Percentiles rank a stretch among this genome's conserved stretches.
These are phyloP conservation scores for Lachancea quebecensis DNA, from an alignment of 805 yeast species.

Conservation along the genomic window DNA sequence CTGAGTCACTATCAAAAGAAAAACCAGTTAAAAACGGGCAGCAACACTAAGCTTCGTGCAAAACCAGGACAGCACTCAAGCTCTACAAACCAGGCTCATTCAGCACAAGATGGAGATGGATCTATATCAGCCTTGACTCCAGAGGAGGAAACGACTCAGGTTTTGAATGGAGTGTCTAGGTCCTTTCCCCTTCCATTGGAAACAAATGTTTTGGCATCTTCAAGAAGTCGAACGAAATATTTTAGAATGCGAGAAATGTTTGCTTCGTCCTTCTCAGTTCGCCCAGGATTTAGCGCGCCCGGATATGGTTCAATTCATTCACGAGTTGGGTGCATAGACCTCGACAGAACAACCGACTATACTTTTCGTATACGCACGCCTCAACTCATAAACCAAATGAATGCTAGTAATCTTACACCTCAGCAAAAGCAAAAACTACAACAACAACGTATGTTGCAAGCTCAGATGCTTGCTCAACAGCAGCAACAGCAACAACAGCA, in stretches of 20 bases:
- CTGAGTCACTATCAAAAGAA: slow-evolving; percentile 85
- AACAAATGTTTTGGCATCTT: slow-evolving; percentile 61
- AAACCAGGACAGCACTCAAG: slow-evolving; percentile 44
- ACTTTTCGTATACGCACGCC: slow-evolving; percentile 46
- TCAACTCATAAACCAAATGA: slow-evolving; percentile 30
- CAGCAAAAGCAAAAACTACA: slow-evolving; percentile 23
- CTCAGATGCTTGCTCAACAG: slow-evolving; percentile 26
- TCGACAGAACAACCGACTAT: slow-evolving; percentile 65
- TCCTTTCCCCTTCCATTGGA: slow-evolving; percentile 82
- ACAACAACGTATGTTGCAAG: slow-evolving; percentile 25
- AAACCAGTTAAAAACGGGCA: slow-evolving; percentile 84
- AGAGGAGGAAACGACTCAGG: slow-evolving; percentile 89
- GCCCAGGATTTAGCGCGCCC: slow-evolving; percentile 43
- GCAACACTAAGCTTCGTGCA: slow-evolving; percentile 72
- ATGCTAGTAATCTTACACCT: slow-evolving; percentile 16
- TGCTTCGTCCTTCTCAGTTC: slow-evolving; percentile 55
- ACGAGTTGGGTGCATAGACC: slow-evolving; percentile 66
- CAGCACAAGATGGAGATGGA: neutral
- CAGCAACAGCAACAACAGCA: slow-evolving; percentile 23
- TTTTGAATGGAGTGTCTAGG: slow-evolving; percentile 78
- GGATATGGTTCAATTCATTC: slow-evolving; percentile 48
- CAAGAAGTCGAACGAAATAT: slow-evolving; percentile 62
- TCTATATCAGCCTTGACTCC: slow-evolving; percentile 49
- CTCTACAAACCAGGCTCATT: no score
- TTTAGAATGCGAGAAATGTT: slow-evolving; percentile 90